Evolutionary conservation across 2,329 filamentous ascomycete genomes (phyloP).

Genomic region (Cercospora janseana): DNA sequence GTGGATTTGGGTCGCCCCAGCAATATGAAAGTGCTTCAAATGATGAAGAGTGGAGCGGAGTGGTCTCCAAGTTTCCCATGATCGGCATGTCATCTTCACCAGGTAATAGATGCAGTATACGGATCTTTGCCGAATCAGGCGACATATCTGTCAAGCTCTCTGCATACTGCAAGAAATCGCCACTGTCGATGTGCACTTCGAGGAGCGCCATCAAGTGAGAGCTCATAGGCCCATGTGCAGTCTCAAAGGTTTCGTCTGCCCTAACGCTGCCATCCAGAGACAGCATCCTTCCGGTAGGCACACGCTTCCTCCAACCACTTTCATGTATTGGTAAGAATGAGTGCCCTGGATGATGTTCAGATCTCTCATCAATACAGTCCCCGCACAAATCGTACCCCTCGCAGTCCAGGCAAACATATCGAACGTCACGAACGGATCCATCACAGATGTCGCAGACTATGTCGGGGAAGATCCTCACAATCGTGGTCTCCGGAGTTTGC

Average conservation of each 20-base stretch:
- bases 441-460: background rate
- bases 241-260: background rate
- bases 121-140: background rate
- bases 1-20: slow-evolving; percentile 9
- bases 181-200: background rate
- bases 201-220: background rate
- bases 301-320: background rate
- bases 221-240: background rate
- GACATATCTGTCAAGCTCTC: slow-evolving; percentile 3
- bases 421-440: background rate
- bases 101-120: slow-evolving; percentile 8
- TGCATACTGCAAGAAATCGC: background rate
- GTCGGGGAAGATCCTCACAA: background rate
- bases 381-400: slow-evolving; percentile 11
- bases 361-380: background rate
- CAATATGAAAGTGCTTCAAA: slow-evolving; percentile 14
- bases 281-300: background rate
- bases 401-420: slow-evolving; percentile 11
- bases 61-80: slow-evolving; percentile 6
- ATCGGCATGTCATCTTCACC: background rate
- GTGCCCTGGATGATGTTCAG: background rate
- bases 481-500: background rate
- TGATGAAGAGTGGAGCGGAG: background rate
- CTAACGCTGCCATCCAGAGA: background rate
- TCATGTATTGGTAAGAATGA: background rate